These are phyloP conservation scores for Scytalidium sp. DNA, from an alignment of 2,329 filamentous ascomycete species.

Conservation along the genomic window DNA sequence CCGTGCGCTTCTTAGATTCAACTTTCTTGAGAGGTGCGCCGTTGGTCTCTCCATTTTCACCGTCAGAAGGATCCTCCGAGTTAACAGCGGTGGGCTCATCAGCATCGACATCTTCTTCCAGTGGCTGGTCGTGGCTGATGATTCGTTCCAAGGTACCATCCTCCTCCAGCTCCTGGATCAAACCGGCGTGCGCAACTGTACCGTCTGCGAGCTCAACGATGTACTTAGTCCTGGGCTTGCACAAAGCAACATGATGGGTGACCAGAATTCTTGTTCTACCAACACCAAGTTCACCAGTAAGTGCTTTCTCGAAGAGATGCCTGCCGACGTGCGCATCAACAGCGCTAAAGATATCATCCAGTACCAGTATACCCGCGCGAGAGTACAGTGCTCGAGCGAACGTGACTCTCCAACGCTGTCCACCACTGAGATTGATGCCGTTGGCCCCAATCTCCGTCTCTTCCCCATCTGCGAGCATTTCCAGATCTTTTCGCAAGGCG, in stretches of 20 bases:
- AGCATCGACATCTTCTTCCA: slow-evolving; percentile 44
- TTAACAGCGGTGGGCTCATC: slow-evolving; percentile 52
- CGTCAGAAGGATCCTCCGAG: slow-evolving; percentile 47
- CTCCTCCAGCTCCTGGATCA: slow-evolving; percentile 60
- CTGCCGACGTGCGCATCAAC: slow-evolving; percentile 79
- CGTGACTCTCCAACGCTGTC: slow-evolving; percentile 79
- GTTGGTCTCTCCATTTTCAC: slow-evolving; percentile 28
- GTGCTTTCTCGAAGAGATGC: slow-evolving; percentile 73
- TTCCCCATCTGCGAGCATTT: slow-evolving; percentile 74
- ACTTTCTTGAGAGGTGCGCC: slow-evolving; percentile 47
- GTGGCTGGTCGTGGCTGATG: slow-evolving; percentile 50
- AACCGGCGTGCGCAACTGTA: slow-evolving; percentile 59
- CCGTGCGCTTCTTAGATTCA: slow-evolving; percentile 41
- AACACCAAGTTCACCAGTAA: slow-evolving; percentile 66
- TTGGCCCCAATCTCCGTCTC: slow-evolving; percentile 80
- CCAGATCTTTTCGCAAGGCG: slow-evolving; percentile 71
- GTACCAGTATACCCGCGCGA: slow-evolving; percentile 68
- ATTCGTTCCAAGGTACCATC: slow-evolving; percentile 55
- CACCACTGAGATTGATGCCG: slow-evolving; percentile 80
- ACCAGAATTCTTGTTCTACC: slow-evolving; percentile 75
- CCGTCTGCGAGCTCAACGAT: slow-evolving; percentile 72
- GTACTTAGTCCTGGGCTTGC: slow-evolving; percentile 68
- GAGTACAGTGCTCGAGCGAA: slow-evolving; percentile 80
- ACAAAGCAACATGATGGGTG: slow-evolving; percentile 75
- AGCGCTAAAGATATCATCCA: slow-evolving; percentile 81